phyloP scores from a whole-genome alignment of 345 rosid genomes.

The Ricinus communis region DNA sequence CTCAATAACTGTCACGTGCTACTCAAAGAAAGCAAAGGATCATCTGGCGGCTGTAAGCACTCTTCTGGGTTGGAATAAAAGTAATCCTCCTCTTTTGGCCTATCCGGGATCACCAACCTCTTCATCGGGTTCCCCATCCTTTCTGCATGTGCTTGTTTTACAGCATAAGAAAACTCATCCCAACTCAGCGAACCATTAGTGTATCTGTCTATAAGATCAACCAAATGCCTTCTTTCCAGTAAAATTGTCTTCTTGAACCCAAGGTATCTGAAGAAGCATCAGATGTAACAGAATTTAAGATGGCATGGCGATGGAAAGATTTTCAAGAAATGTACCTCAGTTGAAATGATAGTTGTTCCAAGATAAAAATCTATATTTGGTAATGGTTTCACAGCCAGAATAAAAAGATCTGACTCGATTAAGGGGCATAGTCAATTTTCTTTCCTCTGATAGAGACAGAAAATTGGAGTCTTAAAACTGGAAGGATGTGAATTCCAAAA shows the following conservation, averaged over 20 bases:
- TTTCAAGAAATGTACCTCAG: not conserved
- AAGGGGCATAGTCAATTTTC: slow-evolving; percentile 13
- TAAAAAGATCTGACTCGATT: slow-evolving; percentile 4
- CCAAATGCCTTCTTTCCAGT: slow-evolving; percentile 70
- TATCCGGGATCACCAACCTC: slow-evolving; percentile 67
- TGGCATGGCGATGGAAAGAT: not conserved
- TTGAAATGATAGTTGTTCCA: not conserved
- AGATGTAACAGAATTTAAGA: not conserved
- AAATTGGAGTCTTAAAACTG: slow-evolving; percentile 8
- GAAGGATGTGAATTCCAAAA: slow-evolving; percentile 14
- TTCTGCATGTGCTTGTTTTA: slow-evolving; percentile 66
- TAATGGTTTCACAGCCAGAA: slow-evolving; percentile 14
- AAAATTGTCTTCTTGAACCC: slow-evolving; percentile 87
- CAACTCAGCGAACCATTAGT: slow-evolving; percentile 57
- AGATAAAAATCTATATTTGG: not conserved
- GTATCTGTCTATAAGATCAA: slow-evolving; percentile 79
- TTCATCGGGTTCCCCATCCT: slow-evolving; percentile 69
- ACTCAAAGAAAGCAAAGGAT: slow-evolving; percentile 27
- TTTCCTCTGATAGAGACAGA: slow-evolving; percentile 9
- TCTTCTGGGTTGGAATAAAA: slow-evolving; percentile 95
- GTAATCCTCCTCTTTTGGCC: slow-evolving; percentile 92
- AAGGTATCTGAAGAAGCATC: slow-evolving; percentile 51
- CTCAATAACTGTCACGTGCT: slow-evolving; percentile 30
- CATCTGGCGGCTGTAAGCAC: slow-evolving; percentile 59
- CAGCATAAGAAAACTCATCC: slow-evolving; percentile 77